These are phyloP conservation scores for Globisporangium cederbergense DNA, from an alignment of 352 stramenopile species.

Conservation along the genomic window DNA sequence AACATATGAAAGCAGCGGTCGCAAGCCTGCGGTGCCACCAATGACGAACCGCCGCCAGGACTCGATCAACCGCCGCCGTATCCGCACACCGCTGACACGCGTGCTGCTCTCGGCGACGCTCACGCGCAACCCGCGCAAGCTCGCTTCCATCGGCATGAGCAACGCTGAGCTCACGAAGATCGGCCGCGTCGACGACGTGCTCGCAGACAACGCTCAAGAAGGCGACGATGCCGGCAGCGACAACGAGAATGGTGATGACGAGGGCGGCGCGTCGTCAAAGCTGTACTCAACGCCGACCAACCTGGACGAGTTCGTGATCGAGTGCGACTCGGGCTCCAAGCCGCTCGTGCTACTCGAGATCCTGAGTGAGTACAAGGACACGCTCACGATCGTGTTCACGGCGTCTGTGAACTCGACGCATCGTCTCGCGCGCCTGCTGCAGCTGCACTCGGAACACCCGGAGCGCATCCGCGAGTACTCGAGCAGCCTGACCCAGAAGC, in stretches of 20 bases:
- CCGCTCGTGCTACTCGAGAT: conserved; percentile 93
- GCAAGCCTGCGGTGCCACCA: neutral
- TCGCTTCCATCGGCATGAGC: conserved; percentile 92
- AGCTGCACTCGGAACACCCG: conserved; percentile 72
- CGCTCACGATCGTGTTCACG: conserved; percentile 94
- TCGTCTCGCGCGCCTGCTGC: conserved; percentile 92
- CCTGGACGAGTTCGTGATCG: conserved; percentile 87
- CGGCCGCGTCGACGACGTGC: conserved; percentile 50
- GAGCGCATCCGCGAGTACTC: conserved; percentile 78
- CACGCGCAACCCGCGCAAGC: conserved; percentile 95
- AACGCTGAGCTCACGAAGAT: conserved; percentile 94
- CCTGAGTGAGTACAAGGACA: conserved; percentile 71
- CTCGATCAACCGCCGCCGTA: conserved; percentile 75
- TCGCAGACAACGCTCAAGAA: conserved; percentile 65
- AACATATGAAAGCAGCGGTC: neutral
- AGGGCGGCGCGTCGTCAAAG: conserved; percentile 25
- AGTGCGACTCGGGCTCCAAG: conserved; percentile 94
- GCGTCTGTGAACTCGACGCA: conserved; percentile 96
- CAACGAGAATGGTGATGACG: conserved; percentile 21
- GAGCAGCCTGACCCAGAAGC: conserved; percentile 76
- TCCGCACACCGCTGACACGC: conserved; percentile 89
- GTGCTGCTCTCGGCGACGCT: conserved; percentile 98
- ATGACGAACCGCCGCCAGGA: conserved; percentile 73
- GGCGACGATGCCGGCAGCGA: conserved; percentile 32
- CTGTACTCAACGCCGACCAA: conserved; percentile 80